Percentiles rank a stretch among this genome's conserved stretches.
These are phyloP conservation scores for Rhizopus delemar DNA, from an alignment of 371 early-diverging fungal genomes.

Conservation along the genomic window DNA sequence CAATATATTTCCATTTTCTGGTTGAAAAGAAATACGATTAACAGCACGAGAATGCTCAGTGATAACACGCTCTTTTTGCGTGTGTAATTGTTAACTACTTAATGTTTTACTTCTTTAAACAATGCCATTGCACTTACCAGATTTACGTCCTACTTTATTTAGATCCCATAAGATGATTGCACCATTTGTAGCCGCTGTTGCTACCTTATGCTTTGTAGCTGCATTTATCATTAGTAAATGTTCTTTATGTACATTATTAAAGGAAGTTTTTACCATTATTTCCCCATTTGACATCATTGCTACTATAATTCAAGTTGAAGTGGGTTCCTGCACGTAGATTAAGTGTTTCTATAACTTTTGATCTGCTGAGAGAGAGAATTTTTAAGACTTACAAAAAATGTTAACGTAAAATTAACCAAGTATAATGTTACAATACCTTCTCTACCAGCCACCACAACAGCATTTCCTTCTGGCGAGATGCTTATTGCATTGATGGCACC, in stretches of 20 bases:
- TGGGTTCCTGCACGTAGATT: slow-evolving; percentile 73
- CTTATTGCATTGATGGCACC: slow-evolving; percentile 67
- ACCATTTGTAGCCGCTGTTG: slow-evolving; percentile 79
- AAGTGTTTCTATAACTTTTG: slow-evolving; percentile 60
- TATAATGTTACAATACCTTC: slow-evolving; percentile 53
- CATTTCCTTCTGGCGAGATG: slow-evolving; percentile 63
- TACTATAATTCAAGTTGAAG: slow-evolving; percentile 62
- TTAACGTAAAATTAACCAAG: neutral
- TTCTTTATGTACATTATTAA: slow-evolving; percentile 12
- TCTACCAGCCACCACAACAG: slow-evolving; percentile 73
- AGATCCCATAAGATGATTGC: slow-evolving; percentile 77
- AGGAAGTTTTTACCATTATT: slow-evolving; percentile 47
- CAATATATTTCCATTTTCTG: slow-evolving; percentile 65
- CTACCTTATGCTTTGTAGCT: slow-evolving; percentile 62
- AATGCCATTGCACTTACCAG: slow-evolving; percentile 27
- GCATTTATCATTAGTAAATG: neutral
- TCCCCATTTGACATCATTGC: slow-evolving; percentile 88
- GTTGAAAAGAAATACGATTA: slow-evolving; percentile 78
- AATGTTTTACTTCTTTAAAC: neutral
- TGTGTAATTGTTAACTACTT: neutral
- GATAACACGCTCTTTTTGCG: slow-evolving; percentile 62
- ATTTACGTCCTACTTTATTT: slow-evolving; percentile 48
- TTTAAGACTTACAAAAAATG: slow-evolving; percentile 59
- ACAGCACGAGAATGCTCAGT: slow-evolving; percentile 81
- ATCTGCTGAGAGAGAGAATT: slow-evolving; percentile 59